Evolutionary conservation across 192 early-diverging fungal species (phyloP).

Genomic region (Spizellomyces punctatus): DNA sequence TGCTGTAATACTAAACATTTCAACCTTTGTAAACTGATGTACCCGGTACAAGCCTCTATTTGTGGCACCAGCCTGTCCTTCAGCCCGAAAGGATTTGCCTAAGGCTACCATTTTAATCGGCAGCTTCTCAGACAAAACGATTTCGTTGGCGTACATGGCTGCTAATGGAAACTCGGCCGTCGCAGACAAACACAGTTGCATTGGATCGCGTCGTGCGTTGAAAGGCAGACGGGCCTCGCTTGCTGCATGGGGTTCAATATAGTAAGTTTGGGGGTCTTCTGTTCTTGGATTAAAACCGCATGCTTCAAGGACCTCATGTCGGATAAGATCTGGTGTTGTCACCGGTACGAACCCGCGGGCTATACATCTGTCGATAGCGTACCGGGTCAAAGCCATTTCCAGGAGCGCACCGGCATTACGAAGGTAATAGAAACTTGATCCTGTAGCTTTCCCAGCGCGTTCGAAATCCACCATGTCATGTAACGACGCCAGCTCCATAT

Average conservation of each 20-base stretch:
- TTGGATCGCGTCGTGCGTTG: conserved; percentile 39
- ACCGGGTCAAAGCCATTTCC: conserved; percentile 86
- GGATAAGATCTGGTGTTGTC: conserved; percentile 81
- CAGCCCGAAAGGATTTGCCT: conserved; percentile 87
- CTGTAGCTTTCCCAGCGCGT: conserved; percentile 76
- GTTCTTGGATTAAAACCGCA: conserved; percentile 89
- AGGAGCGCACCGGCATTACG: conserved; percentile 84
- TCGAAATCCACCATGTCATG: conserved; percentile 82
- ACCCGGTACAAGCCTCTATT: conserved; percentile 91
- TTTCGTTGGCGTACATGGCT: conserved; percentile 75
- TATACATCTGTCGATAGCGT: conserved; percentile 76
- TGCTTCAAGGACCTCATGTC: conserved; percentile 74
- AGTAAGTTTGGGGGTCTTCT: conserved; percentile 86
- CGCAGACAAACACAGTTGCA: conserved; percentile 69
- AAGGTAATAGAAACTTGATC: conserved; percentile 85
- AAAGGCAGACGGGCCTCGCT: conserved; percentile 7
- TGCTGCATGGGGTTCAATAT: conserved; percentile 25
- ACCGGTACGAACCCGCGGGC: conserved; percentile 75
- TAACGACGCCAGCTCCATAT: conserved; percentile 66
- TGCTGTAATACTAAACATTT: conserved; percentile 77
- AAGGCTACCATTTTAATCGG: conserved; percentile 79
- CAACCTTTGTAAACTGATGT: conserved; percentile 95
- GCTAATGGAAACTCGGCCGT: conserved; percentile 93
- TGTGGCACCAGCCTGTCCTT: conserved; percentile 80
- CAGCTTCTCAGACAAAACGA: conserved; percentile 58